Evolutionary conservation across 768 basidiomycete genomes (phyloP), one percentile per base, ranked within the genome.

Genomic region (Panus rudis): DNA sequence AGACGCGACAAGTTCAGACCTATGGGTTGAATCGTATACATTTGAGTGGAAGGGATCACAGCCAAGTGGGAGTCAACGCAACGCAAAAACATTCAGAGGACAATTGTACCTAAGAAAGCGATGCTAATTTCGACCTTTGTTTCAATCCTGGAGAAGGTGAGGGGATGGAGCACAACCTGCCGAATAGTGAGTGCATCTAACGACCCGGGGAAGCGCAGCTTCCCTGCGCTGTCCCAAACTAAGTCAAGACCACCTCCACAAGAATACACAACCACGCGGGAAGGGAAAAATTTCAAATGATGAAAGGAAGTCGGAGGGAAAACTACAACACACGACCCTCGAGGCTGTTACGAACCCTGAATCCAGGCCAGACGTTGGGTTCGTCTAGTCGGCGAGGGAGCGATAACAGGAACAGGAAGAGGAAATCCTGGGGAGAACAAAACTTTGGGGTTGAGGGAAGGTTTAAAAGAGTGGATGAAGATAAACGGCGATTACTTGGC

Each of bases 131-230:
- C n/a, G n/a, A n/a, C n/a, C n/a, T n/a, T n/a, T n/a, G n/a, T n/a
- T n/a, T n/a, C n/a, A n/a, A n/a, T n/a, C n/a, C n/a, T n/a, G n/a
- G n/a, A n/a, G n/a, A n/a, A n/a, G n/a, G n/a, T n/a, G n/a, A n/a
- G n/a, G n/a, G n/a, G n/a, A n/a, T 19, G 35, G 16, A 39, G 26
- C 12, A 41, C 40, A 23, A 39, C 39, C 47, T 37, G 41, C n/a
- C n/a, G n/a, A n/a, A n/a, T n/a, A n/a, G n/a, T n/a, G n/a, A n/a
- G n/a, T n/a, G n/a, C n/a, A n/a, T n/a, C n/a, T n/a, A 43, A 50
- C 53, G 58, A 58, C 56, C 57, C 27, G 56, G 54, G 59, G 57
- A 63, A 67, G 65, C 56, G 57, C 67, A 61, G 68, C 67, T 64
- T 63, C 62, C 62, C 60, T 57, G 51, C 58, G 56, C 52, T 45